phyloP scores from a whole-genome alignment of 352 stramenopile genomes.

The Phytophthora pini region DNA sequence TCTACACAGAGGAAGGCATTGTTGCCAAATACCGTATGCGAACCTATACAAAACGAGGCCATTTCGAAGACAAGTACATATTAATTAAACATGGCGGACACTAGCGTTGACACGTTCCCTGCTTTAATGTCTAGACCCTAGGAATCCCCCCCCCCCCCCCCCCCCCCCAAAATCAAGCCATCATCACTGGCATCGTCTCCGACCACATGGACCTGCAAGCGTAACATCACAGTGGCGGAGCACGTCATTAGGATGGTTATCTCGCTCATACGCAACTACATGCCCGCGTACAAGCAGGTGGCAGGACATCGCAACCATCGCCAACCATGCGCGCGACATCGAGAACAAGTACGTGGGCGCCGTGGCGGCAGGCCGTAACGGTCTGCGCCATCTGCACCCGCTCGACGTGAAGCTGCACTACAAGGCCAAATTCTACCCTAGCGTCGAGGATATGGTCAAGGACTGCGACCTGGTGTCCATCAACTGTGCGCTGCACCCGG shows the following conservation, averaged over 20 bases:
- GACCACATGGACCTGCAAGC: constrained; percentile 56
- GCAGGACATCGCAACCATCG: constrained; percentile 48
- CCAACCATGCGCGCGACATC: constrained; percentile 44
- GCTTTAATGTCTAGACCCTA: too few relatives aligned
- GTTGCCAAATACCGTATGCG: too few relatives aligned
- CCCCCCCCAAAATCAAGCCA: constrained; percentile 47
- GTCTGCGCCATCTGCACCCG: constrained; percentile 39
- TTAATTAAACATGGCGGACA: too few relatives aligned
- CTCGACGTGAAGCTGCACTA: constrained; percentile 66
- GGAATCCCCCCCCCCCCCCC: constrained; percentile 31
- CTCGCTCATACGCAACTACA: constrained; percentile 54
- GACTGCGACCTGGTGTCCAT: constrained; percentile 80
- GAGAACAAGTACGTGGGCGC: constrained; percentile 49
- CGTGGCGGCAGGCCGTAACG: constrained; percentile 48
- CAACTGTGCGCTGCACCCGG: constrained; percentile 69
- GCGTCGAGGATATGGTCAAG: constrained; percentile 48
- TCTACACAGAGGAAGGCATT: too few relatives aligned
- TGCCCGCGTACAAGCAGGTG: constrained; percentile 51
- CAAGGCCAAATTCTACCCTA: constrained; percentile 42
- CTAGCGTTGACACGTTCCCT: too few relatives aligned
- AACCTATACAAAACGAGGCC: too few relatives aligned
- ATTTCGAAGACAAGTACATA: too few relatives aligned
- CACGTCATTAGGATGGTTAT: constrained; percentile 53
- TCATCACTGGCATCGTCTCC: constrained; percentile 49
- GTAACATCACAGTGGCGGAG: constrained; percentile 51